Conservation (phyloP, 164 flowering plant genomes). For the Echeveria elegans region DNA sequence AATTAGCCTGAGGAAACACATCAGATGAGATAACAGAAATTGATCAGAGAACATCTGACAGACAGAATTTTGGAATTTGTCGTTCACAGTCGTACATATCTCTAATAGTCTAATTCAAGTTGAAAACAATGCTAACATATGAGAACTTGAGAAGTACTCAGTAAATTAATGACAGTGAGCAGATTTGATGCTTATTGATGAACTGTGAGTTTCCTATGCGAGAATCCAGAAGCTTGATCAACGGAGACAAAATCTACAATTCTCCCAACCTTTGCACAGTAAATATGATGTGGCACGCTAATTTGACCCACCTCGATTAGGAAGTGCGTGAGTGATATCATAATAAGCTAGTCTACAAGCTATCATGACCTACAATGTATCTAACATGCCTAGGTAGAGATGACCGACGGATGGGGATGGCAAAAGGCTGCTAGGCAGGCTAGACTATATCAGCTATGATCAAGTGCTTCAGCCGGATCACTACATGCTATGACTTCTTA, state of each 20-base stretch:
- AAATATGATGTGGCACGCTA: not conserved
- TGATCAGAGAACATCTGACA: not conserved
- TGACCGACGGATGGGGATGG: too few relatives aligned
- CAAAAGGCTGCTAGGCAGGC: too few relatives aligned
- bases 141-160: too few relatives aligned
- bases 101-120: not conserved
- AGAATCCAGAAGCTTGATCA: not conserved
- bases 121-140: not conserved
- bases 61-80: not conserved
- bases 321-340: not conserved
- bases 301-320: not conserved
- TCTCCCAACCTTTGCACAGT: not conserved
- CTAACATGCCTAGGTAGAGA: too few relatives aligned
- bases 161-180: not conserved
- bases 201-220: not conserved
- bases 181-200: not conserved
- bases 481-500: too few relatives aligned
- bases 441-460: too few relatives aligned
- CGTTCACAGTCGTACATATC: not conserved
- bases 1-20: conserved; percentile 38
- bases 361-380: too few relatives aligned
- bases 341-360: too few relatives aligned
- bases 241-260: not conserved
- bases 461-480: not conserved
- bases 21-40: not conserved